A percentile compares a stretch with the other conserved stretches of the same genome.
Conservation (phyloP, 345 rosid genomes). For the Salix brachista region DNA sequence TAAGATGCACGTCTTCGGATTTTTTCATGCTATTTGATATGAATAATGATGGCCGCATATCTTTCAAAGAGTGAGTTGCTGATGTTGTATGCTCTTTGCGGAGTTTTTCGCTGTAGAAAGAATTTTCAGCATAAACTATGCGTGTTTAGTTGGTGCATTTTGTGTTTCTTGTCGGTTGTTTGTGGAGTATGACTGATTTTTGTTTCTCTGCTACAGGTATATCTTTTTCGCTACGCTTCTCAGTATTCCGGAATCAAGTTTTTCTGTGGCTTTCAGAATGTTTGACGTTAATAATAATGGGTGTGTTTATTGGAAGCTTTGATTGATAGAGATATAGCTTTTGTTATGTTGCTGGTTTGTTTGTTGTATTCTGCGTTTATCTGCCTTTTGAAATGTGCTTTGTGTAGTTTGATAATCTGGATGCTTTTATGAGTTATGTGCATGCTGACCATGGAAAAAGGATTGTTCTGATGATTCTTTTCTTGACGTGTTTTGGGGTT, state of each 20-base stretch:
- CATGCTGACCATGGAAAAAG: neutral
- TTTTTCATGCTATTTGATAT: constrained; percentile 91
- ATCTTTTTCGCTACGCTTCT: constrained; percentile 88
- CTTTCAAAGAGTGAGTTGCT: constrained; percentile 83
- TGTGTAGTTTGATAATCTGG: neutral
- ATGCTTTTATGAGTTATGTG: too few relatives aligned
- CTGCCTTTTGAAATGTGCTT: constrained; percentile 34
- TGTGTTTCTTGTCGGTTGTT: neutral
- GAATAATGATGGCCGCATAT: constrained; percentile 71
- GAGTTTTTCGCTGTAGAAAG: too few relatives aligned
- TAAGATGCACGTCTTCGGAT: constrained; percentile 66
- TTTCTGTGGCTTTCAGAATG: constrained; percentile 84
- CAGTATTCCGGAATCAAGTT: constrained; percentile 85
- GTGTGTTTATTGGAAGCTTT: constrained; percentile 38
- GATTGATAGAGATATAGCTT: neutral
- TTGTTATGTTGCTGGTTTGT: neutral
- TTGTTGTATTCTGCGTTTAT: neutral
- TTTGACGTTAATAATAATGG: constrained; percentile 75
- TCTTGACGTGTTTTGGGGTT: constrained; percentile 8
- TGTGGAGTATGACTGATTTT: constrained; percentile 6
- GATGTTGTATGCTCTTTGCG: neutral
- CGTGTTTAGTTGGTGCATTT: neutral
- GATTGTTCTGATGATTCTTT: neutral
- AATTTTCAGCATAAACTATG: neutral
- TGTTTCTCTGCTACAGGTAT: constrained; percentile 49